A percentile compares a stretch with the other conserved stretches of the same genome.
These are phyloP conservation scores for Cordyceps cateniannulata DNA, from an alignment of 2,329 filamentous ascomycete genomes.

Conservation along the genomic window DNA sequence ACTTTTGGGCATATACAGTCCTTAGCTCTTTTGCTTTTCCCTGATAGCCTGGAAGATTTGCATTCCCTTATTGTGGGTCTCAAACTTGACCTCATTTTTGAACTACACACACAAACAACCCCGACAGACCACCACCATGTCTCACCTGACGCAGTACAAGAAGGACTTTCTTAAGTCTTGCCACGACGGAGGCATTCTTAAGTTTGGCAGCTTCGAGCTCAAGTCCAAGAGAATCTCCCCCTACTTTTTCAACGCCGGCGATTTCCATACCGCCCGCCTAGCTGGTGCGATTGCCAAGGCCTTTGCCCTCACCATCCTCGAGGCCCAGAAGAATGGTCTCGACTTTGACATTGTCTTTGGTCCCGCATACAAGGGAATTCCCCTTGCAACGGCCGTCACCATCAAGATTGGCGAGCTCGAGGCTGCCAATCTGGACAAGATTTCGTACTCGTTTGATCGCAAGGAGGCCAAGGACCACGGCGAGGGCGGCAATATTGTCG, in stretches of 20 bases:
- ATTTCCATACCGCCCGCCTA: conserved; percentile 77
- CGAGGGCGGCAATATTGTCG: conserved; percentile 89
- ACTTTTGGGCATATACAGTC: background rate
- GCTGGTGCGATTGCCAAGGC: conserved; percentile 72
- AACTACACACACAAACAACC: background rate
- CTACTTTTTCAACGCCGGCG: conserved; percentile 96
- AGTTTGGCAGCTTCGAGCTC: conserved; percentile 78
- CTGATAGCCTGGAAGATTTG: background rate
- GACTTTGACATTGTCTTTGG: conserved; percentile 84
- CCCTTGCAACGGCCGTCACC: conserved; percentile 71
- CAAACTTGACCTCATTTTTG: background rate
- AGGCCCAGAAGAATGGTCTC: conserved; percentile 37
- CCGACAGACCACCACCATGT: conserved; percentile 29
- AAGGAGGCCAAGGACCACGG: conserved; percentile 97
- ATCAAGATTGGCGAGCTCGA: conserved; percentile 70
- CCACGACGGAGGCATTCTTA: conserved; percentile 63
- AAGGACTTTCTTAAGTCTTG: conserved; percentile 64
- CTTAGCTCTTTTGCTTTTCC: background rate
- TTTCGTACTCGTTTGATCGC: conserved; percentile 87
- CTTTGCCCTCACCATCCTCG: conserved; percentile 63
- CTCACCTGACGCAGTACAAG: conserved; percentile 58
- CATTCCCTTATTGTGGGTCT: background rate
- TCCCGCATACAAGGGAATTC: conserved; percentile 95
- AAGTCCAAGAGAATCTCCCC: conserved; percentile 89
- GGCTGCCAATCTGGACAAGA: conserved; percentile 55